Base-by-base conservation (phyloP, 1,139 yeast species). In the Lizanozyma gosingica region DNA sequence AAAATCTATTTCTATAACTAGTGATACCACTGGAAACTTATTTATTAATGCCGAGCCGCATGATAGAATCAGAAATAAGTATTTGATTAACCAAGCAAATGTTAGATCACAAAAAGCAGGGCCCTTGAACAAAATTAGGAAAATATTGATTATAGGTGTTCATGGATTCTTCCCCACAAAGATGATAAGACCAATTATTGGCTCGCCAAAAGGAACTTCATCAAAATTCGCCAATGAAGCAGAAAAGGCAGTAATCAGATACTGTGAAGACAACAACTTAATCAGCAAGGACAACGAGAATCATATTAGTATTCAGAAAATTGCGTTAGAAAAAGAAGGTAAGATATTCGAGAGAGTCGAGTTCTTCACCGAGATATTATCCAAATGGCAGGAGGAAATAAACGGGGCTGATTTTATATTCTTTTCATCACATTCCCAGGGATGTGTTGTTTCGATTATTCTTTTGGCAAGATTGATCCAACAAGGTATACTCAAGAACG, bases 101-200 rank as follows among this genome's bases (percentile, higher is more conserved):
- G 54, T 67, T 3, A 53, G 63, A 1, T 54, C 59, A 3, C 59
- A 56, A 38, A 62, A 60, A 39, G 44, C 65, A 3, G 63, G 64
- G 0, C 62, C 66, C 2, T 54, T 67, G 35, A 53, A 50, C 14
- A 67, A 58, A 40, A 64, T 71, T 37, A 64, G 61, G 42, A 76
- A 78, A 44, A 82, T 82, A 1, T 72, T 92, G 35, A 83, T 92
- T 29, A 78, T 92, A 46, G 97, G 98, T 0, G 90, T 92, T 1
- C 97, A 92, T 63, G 97, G 97, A 1, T 92, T 90, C 53, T 87
- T 92, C 62, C 97, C 98, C 0, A 83, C 90, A 1, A 78, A 73
- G 47, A 80, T 87, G 74, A 73, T 92, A 1, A 67, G 97, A 40
- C 88, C 95, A 1, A 56, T 92, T 18, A 80, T 88, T 41, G 97